A percentile compares a stretch with the other conserved stretches of the same genome.
Conservation (phyloP, 805 yeast genomes). For the Metschnikowia lachancei region DNA sequence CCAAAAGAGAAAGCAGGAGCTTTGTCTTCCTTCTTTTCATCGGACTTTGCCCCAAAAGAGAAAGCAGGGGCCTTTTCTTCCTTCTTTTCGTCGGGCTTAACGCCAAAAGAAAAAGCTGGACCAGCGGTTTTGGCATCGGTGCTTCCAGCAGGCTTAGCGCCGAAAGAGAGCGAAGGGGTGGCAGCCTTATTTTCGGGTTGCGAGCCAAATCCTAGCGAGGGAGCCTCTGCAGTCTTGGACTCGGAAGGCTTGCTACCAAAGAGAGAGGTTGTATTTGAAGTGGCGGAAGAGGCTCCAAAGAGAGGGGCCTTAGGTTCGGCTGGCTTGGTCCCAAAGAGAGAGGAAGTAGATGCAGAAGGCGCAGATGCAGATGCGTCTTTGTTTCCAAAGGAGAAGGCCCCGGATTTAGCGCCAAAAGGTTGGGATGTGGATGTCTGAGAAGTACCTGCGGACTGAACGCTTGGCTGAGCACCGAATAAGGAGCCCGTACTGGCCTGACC, state of each 20-base stretch:
- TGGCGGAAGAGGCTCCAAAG: constrained; percentile 12
- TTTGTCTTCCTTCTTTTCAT: constrained; percentile 8
- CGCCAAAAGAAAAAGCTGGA: constrained; percentile 18
- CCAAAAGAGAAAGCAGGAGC: constrained; percentile 19
- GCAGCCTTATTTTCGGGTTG: constrained; percentile 19
- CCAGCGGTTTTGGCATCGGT: constrained; percentile 11
- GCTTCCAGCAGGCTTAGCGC: constrained; percentile 19
- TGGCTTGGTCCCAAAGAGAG: constrained; percentile 17
- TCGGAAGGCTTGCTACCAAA: constrained; percentile 16
- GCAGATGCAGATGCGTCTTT: constrained; percentile 5
- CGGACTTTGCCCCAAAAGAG: constrained; percentile 4
- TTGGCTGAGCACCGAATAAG: neutral
- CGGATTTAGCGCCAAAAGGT: constrained; percentile 7
- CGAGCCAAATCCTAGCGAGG: constrained; percentile 24
- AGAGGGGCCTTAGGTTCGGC: constrained; percentile 15
- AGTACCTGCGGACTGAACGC: neutral
- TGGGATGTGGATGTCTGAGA: constrained; percentile 4
- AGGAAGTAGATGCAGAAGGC: constrained; percentile 1
- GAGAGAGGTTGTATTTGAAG: constrained; percentile 4
- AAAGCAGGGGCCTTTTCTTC: no score
- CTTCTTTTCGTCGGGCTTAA: no score
- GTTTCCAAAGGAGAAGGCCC: constrained; percentile 12
- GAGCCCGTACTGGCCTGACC: neutral
- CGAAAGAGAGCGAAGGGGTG: constrained; percentile 20
- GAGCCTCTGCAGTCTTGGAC: constrained; percentile 7